phyloP scores from a whole-genome alignment of 2,329 filamentous ascomycete species.

The Alternaria brassicicola region DNA sequence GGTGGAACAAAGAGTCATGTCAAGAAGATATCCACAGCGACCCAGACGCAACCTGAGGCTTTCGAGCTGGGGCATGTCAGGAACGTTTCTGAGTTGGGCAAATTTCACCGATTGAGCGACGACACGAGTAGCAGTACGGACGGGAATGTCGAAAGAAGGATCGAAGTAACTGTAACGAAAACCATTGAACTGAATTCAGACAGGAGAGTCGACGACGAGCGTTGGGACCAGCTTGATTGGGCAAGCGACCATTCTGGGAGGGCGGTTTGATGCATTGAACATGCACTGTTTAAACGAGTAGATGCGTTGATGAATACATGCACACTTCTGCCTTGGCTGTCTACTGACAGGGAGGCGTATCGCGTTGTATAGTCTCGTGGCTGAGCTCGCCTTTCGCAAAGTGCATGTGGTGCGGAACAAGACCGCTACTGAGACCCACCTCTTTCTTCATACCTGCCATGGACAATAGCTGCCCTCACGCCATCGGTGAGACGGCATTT shows the following conservation, averaged over 20 bases:
- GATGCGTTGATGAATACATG: not conserved
- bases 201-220: not conserved
- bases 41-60: not conserved
- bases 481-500: not conserved
- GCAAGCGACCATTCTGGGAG: not conserved
- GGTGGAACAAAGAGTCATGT: conserved; percentile 2
- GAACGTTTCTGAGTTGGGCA: conserved; percentile 11
- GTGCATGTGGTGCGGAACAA: not conserved
- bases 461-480: not conserved
- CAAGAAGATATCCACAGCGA: conserved; percentile 1
- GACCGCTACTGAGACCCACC: not conserved
- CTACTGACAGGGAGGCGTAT: not conserved
- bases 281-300: not conserved
- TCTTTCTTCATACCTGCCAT: not conserved
- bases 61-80: conserved; percentile 18
- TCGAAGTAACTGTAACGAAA: conserved; percentile 13
- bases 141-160: not conserved
- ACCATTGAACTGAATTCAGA: conserved; percentile 15
- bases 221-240: not conserved
- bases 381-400: not conserved
- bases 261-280: not conserved
- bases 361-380: not conserved
- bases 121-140: conserved; percentile 1
- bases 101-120: conserved; percentile 17
- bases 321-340: not conserved